These are phyloP conservation scores for Xylaria curta DNA, from an alignment of 495 filamentous ascomycete species.

Conservation along the genomic window DNA sequence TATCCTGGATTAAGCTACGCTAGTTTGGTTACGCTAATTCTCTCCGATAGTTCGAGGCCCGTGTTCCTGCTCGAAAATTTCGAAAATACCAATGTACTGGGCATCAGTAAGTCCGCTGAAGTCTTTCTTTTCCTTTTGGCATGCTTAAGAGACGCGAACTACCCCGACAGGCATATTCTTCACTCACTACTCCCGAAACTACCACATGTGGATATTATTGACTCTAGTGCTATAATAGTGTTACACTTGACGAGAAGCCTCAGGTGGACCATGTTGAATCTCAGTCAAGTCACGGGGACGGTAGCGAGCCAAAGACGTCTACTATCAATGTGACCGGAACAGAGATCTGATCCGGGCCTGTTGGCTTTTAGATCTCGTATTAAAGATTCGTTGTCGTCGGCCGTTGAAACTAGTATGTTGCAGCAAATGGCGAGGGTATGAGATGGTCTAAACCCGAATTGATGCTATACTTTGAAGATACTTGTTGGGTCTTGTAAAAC, in stretches of 20 bases:
- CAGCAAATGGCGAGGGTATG: neutral
- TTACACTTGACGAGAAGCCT: constrained; percentile 32
- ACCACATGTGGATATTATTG: too few species aligned
- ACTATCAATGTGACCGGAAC: neutral
- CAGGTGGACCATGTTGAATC: constrained; percentile 31
- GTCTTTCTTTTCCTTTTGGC: too few species aligned
- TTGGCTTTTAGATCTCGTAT: neutral
- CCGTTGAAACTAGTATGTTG: neutral
- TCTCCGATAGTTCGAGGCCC: constrained; percentile 49
- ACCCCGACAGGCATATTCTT: too few species aligned
- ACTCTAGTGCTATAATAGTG: neutral
- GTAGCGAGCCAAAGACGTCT: neutral
- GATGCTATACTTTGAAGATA: neutral
- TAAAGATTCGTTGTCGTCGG: neutral
- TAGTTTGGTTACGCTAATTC: constrained; percentile 6
- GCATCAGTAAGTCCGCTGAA: constrained; percentile 8
- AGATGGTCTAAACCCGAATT: neutral
- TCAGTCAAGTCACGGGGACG: constrained; percentile 12
- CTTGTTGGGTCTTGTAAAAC: neutral
- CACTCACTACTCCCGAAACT: too few species aligned
- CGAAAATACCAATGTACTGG: constrained; percentile 52
- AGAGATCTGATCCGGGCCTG: neutral
- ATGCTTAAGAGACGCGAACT: too few species aligned
- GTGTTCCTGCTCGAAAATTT: constrained; percentile 55
- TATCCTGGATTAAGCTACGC: neutral